A percentile compares a stretch with the other conserved stretches of the same genome.
Evolutionary conservation across 1,139 yeast genomes (phyloP).

Genomic region (Debaryomyces subglobosus): DNA sequence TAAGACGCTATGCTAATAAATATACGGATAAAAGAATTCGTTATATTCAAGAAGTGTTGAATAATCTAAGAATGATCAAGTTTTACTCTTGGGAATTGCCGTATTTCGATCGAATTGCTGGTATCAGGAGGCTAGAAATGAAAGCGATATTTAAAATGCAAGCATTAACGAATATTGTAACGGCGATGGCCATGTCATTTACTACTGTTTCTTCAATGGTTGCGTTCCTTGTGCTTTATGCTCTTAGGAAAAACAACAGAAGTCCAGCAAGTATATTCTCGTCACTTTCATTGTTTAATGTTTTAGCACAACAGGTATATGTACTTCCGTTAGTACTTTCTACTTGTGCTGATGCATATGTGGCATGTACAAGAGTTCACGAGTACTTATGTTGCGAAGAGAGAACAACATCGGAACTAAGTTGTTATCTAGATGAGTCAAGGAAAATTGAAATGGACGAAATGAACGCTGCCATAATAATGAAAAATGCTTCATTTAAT

Average conservation of each 20-base stretch:
- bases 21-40: slow-evolving; percentile 38
- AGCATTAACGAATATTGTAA: slow-evolving; percentile 57
- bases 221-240: slow-evolving; percentile 72
- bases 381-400: slow-evolving; percentile 46
- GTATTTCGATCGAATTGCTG: slow-evolving; percentile 49
- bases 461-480: slow-evolving; percentile 41
- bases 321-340: slow-evolving; percentile 75
- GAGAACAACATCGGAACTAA: slow-evolving; percentile 20
- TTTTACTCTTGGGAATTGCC: slow-evolving; percentile 70
- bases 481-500: slow-evolving; percentile 58
- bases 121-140: slow-evolving; percentile 53
- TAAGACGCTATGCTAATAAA: slow-evolving; percentile 30
- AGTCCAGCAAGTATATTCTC: slow-evolving; percentile 78
- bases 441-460: slow-evolving; percentile 21
- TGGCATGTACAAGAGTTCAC: slow-evolving; percentile 64
- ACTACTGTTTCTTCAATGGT: slow-evolving; percentile 72
- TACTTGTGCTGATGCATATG: slow-evolving; percentile 67
- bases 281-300: slow-evolving; percentile 74
- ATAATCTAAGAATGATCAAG: slow-evolving; percentile 40
- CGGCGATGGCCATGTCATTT: slow-evolving; percentile 60
- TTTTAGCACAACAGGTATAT: slow-evolving; percentile 53
- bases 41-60: slow-evolving; percentile 39
- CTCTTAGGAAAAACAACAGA: slow-evolving; percentile 44
- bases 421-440: slow-evolving; percentile 21
- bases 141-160: slow-evolving; percentile 52